phyloP scores from a whole-genome alignment of 2,329 filamentous ascomycete genomes.

The Cyclaneusma minus region DNA sequence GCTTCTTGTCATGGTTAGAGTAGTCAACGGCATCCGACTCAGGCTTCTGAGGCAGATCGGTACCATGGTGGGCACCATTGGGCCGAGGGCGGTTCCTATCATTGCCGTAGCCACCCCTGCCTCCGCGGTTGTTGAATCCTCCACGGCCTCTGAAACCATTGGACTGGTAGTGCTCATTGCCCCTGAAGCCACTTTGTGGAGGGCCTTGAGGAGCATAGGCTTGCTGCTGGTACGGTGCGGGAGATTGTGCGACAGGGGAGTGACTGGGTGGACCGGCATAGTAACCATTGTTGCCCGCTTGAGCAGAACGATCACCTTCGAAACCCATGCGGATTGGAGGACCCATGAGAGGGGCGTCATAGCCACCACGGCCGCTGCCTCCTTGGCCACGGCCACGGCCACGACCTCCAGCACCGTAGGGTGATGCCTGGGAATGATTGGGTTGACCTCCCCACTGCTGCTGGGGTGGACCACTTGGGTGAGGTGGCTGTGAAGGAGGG shows the following conservation, averaged over 20 bases:
- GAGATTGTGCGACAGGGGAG: constrained; percentile 15
- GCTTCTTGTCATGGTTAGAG: constrained; percentile 12
- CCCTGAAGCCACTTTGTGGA: constrained; percentile 19
- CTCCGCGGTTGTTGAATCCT: constrained; percentile 13
- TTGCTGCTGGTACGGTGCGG: constrained; percentile 19
- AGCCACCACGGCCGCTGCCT: constrained; percentile 25
- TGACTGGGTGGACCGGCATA: constrained; percentile 18
- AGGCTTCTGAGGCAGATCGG: constrained; percentile 29
- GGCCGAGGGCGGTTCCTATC: constrained; percentile 8
- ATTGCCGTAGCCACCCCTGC: constrained; percentile 6
- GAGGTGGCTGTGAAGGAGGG: constrained; percentile 18
- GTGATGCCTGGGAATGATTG: constrained; percentile 18
- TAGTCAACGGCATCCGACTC: constrained; percentile 28
- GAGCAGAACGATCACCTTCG: constrained; percentile 31
- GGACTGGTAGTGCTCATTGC: constrained; percentile 23
- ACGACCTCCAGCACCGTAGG: constrained; percentile 20
- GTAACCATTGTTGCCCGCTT: constrained; percentile 26
- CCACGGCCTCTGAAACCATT: constrained; percentile 19
- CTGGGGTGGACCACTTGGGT: constrained; percentile 19
- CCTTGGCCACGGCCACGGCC: constrained; percentile 19
- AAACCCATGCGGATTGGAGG: constrained; percentile 39
- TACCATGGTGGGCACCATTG: constrained; percentile 14
- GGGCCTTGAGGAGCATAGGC: constrained; percentile 23
- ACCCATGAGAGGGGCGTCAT: constrained; percentile 31
- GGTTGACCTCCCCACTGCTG: constrained; percentile 25